Conservation (phyloP, 2,329 filamentous ascomycete species). For the Tolypocladium nubicola region DNA sequence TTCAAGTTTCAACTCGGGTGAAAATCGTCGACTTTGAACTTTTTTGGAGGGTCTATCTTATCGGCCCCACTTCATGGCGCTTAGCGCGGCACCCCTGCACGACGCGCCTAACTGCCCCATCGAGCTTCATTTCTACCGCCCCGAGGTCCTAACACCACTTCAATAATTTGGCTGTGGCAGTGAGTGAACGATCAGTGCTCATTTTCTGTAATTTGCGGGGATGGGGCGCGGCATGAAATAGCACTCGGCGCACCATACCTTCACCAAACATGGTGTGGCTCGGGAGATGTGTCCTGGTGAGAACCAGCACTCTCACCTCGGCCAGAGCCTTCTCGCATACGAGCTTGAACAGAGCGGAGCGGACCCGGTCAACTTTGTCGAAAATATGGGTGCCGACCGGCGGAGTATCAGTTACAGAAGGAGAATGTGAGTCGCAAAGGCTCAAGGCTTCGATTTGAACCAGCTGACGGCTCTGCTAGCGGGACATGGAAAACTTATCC, state of each 20-base stretch:
- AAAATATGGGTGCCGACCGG: constrained; percentile 72
- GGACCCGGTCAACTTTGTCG: constrained; percentile 40
- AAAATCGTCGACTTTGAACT: constrained; percentile 3
- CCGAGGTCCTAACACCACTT: not conserved
- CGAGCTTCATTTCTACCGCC: not conserved
- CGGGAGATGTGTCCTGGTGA: constrained; percentile 4
- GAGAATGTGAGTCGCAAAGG: constrained; percentile 35
- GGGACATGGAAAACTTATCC: constrained; percentile 55
- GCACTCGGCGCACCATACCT: constrained; percentile 7
- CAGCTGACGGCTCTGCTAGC: constrained; percentile 27
- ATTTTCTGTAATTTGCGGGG: not conserved
- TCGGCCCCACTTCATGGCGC: constrained; percentile 5
- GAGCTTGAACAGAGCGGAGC: constrained; percentile 21
- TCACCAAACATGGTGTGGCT: constrained; percentile 6
- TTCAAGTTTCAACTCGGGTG: not conserved
- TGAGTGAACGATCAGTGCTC: not conserved
- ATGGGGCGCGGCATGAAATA: not conserved
- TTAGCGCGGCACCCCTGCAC: not conserved
- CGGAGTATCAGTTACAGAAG: constrained; percentile 47
- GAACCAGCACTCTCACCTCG: constrained; percentile 3
- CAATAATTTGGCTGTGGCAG: not conserved
- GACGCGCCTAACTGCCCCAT: not conserved
- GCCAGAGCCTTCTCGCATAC: constrained; percentile 12
- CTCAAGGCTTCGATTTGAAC: not conserved
- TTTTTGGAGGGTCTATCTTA: constrained; percentile 9